phyloP scores from a whole-genome alignment of 2,329 filamentous ascomycete species.

The Colletotrichum sp. region DNA sequence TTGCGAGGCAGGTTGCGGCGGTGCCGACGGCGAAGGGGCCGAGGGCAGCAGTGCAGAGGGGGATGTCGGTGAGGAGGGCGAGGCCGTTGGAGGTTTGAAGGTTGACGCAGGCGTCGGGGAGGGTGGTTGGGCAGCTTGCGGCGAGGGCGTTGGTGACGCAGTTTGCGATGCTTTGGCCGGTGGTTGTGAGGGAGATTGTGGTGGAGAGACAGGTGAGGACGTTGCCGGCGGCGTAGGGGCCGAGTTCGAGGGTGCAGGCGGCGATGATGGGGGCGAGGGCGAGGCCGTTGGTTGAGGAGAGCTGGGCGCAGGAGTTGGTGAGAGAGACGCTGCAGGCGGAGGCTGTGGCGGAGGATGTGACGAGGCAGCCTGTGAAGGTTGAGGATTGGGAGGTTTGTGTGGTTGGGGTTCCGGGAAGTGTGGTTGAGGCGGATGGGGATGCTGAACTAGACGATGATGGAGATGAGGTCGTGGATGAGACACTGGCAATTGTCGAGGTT shows the following conservation, averaged over 20 bases:
- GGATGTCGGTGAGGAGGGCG: background rate
- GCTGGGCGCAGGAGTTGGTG: slow-evolving; percentile 10
- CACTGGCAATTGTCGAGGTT: background rate
- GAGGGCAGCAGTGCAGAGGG: background rate
- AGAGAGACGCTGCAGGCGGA: background rate
- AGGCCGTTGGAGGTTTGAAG: background rate
- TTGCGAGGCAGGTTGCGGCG: background rate
- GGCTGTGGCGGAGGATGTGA: background rate
- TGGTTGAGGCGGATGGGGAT: background rate
- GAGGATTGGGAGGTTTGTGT: background rate
- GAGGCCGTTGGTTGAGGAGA: slow-evolving; percentile 4
- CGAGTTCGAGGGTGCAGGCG: slow-evolving; percentile 13
- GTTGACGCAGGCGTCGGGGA: background rate
- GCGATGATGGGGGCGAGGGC: slow-evolving; percentile 11
- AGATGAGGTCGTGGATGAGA: background rate
- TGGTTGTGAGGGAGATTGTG: background rate
- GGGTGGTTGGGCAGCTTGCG: background rate
- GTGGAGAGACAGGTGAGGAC: slow-evolving; percentile 3
- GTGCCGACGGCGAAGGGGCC: background rate
- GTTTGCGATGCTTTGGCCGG: background rate
- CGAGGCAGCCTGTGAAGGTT: background rate
- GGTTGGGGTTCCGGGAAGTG: background rate
- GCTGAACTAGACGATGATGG: background rate
- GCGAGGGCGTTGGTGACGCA: background rate
- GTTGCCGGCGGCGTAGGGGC: slow-evolving; percentile 12